Evolutionary conservation across 306 rosid species (phyloP).

Genomic region (Comarum palustre): DNA sequence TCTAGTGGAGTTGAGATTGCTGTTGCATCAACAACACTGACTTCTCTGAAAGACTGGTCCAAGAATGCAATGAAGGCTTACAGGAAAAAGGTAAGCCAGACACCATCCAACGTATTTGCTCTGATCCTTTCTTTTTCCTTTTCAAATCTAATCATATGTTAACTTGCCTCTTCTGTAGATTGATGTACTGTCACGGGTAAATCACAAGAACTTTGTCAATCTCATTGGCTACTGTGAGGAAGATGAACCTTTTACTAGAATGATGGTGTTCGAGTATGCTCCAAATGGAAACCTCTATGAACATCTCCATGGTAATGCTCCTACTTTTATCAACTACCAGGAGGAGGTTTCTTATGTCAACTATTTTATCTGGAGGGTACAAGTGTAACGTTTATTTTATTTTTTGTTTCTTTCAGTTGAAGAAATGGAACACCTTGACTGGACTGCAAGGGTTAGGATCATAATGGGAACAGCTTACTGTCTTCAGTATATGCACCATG

Average conservation of each 20-base stretch:
- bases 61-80: slow-evolving; percentile 57
- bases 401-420: slow-evolving; percentile 43
- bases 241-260: slow-evolving; percentile 78
- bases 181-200: slow-evolving; percentile 67
- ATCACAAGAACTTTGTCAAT: slow-evolving; percentile 89
- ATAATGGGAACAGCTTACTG: slow-evolving; percentile 88
- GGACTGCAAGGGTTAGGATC: slow-evolving; percentile 76
- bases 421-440: slow-evolving; percentile 74
- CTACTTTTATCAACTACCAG: slow-evolving; percentile 2
- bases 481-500: slow-evolving; percentile 90
- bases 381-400: neutral
- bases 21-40: slow-evolving; percentile 56
- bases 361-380: slow-evolving; percentile 1
- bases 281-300: slow-evolving; percentile 81
- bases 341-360: neutral
- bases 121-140: neutral
- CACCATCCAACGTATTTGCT: slow-evolving; percentile 15
- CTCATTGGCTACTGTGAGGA: slow-evolving; percentile 93
- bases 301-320: slow-evolving; percentile 71
- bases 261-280: slow-evolving; percentile 93
- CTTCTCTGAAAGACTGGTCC: slow-evolving; percentile 67
- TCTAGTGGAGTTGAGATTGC: slow-evolving; percentile 95
- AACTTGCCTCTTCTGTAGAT: slow-evolving; percentile 48
- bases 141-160: slow-evolving; percentile 2
- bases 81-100: slow-evolving; percentile 58